Conservation (phyloP, 2,329 filamentous ascomycete genomes). For the Talaromyces islandicus region DNA sequence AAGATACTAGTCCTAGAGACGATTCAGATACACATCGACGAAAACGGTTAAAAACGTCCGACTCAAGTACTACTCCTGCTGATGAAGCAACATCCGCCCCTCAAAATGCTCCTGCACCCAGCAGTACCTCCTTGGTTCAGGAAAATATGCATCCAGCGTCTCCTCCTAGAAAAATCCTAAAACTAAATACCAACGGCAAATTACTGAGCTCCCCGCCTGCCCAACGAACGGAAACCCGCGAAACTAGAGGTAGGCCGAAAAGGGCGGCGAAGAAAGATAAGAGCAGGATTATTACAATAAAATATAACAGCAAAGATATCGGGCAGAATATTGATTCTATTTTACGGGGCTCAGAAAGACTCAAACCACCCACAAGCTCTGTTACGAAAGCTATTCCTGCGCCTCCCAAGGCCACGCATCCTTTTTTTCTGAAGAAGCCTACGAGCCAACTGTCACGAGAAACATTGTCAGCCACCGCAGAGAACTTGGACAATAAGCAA, state of each 20-base stretch:
- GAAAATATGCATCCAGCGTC: constrained; percentile 19
- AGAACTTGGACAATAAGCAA: neutral
- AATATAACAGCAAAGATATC: constrained; percentile 53
- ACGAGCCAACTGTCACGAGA: constrained; percentile 13
- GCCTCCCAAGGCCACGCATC: constrained; percentile 52
- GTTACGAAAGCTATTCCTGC: constrained; percentile 16
- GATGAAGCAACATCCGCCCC: neutral
- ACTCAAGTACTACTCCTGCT: neutral
- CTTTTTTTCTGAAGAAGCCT: constrained; percentile 61
- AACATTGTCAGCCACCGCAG: neutral
- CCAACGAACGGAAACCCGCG: constrained; percentile 8
- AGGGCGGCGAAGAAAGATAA: constrained; percentile 26
- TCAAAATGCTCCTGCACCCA: neutral
- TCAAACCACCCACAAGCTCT: constrained; percentile 14
- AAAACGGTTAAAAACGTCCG: constrained; percentile 29
- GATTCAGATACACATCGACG: constrained; percentile 28
- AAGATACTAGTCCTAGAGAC: constrained; percentile 19
- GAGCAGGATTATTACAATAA: constrained; percentile 47
- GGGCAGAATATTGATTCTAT: constrained; percentile 61
- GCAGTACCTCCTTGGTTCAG: constrained; percentile 17
- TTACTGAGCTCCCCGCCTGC: constrained; percentile 33
- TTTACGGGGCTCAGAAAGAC: constrained; percentile 37
- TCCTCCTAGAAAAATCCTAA: constrained; percentile 48
- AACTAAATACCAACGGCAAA: constrained; percentile 39
- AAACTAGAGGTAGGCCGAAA: constrained; percentile 14